Evolutionary conservation across 2,329 filamentous ascomycete genomes (phyloP).

Genomic region (Alternaria rosae): DNA sequence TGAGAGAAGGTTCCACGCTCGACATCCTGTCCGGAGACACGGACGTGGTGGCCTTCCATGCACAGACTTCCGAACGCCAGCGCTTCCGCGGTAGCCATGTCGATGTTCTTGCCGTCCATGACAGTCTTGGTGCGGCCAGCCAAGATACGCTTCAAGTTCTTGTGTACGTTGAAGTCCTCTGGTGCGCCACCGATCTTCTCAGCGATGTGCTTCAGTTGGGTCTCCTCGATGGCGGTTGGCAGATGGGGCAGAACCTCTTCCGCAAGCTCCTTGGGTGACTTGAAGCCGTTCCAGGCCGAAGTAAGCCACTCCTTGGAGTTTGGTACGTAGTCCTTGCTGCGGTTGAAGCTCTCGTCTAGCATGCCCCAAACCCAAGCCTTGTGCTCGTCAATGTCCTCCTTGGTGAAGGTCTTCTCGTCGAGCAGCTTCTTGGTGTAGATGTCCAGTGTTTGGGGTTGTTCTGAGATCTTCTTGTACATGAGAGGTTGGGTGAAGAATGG

Average conservation of each 20-base stretch:
- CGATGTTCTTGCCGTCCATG: constrained; percentile 89
- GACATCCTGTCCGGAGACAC: constrained; percentile 97
- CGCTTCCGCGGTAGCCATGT: constrained; percentile 97
- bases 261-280: constrained; percentile 96
- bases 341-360: constrained; percentile 96
- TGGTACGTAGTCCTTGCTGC: constrained; percentile 96
- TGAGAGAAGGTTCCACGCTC: constrained; percentile 99
- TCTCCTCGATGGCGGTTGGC: constrained; percentile 78
- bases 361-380: constrained; percentile 99
- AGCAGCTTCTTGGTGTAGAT: constrained; percentile 92
- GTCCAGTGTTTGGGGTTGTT: constrained; percentile 84
- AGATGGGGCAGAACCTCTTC: constrained; percentile 93
- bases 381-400: constrained; percentile 98
- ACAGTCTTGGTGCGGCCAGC: constrained; percentile 89
- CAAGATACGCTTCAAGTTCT: constrained; percentile 97
- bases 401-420: constrained; percentile 91
- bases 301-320: constrained; percentile 98
- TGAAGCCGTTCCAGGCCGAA: constrained; percentile 99
- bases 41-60: constrained; percentile 93
- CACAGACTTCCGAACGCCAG: constrained; percentile 92
- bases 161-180: constrained; percentile 87
- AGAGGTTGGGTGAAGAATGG: constrained; percentile 99
- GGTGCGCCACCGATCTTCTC: constrained; percentile 79
- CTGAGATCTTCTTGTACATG: constrained; percentile 98
- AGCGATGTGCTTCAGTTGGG: constrained; percentile 81